These are phyloP conservation scores for Hymenoscyphus scutula DNA, from an alignment of 2,329 filamentous ascomycete species.

Conservation along the genomic window DNA sequence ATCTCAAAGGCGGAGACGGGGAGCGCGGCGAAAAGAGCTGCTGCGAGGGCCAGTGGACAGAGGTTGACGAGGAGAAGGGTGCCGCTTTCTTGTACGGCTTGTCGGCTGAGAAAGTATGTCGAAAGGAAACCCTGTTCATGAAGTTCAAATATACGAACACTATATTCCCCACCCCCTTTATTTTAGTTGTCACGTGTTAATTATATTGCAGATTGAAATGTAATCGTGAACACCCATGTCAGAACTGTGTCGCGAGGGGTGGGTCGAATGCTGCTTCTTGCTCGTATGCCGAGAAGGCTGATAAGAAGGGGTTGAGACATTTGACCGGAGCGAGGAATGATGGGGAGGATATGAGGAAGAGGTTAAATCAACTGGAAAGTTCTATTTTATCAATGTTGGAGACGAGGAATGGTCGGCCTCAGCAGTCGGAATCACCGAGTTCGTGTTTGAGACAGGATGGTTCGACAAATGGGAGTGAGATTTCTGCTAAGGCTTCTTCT, in stretches of 20 bases:
- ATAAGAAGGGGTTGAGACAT: conserved; percentile 42
- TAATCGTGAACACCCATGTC: conserved; percentile 83
- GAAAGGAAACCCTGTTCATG: not conserved
- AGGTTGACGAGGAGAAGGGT: conserved; percentile 22
- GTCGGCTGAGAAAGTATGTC: conserved; percentile 26
- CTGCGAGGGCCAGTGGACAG: conserved; percentile 18
- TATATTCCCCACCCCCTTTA: not conserved
- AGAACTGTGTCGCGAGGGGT: conserved; percentile 86
- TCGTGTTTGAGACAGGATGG: conserved; percentile 39
- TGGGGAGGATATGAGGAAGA: conserved; percentile 48
- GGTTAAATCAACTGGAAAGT: conserved; percentile 53
- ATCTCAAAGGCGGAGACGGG: not conserved
- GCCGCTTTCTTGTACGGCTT: conserved; percentile 26
- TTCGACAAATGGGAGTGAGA: too few relatives aligned
- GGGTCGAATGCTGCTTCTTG: conserved; percentile 80
- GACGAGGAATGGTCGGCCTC: not conserved
- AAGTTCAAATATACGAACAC: too few relatives aligned
- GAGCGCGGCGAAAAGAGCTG: conserved; percentile 7
- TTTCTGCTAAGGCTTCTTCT: conserved; percentile 53
- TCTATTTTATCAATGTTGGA: conserved; percentile 50
- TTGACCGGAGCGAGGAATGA: conserved; percentile 46
- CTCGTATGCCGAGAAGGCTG: conserved; percentile 60
- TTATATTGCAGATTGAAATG: conserved; percentile 68
- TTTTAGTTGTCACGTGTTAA: conserved; percentile 29
- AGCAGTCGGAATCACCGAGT: conserved; percentile 32